phyloP scores from a whole-genome alignment of 441 rosid species.

The Erodium moschatum region DNA sequence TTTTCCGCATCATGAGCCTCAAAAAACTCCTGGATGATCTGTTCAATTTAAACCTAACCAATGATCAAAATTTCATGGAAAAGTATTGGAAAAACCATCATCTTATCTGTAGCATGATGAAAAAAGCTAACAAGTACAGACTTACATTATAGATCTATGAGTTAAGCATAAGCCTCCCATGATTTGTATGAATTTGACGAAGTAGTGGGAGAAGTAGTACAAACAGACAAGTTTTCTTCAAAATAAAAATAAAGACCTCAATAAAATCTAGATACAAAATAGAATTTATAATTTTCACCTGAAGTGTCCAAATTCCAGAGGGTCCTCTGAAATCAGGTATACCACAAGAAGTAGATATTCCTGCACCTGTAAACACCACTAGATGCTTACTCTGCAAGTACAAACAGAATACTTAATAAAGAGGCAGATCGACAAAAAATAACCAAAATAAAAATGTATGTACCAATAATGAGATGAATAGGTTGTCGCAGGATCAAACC shows the following conservation, averaged over 20 bases:
- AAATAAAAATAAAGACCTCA: not conserved
- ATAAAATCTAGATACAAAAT: not conserved
- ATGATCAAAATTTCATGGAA: too few species aligned
- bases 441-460: slow-evolving; percentile 2
- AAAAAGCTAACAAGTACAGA: not conserved
- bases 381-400: slow-evolving; percentile 93
- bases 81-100: not conserved
- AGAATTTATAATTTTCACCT: slow-evolving; percentile 38
- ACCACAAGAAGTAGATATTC: slow-evolving; percentile 93
- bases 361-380: slow-evolving; percentile 92
- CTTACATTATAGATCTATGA: too few species aligned
- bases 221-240: too few species aligned
- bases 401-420: slow-evolving; percentile 27
- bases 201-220: slow-evolving; percentile 5
- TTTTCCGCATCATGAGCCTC: not conserved
- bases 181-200: not conserved
- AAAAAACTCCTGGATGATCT: too few species aligned
- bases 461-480: slow-evolving; percentile 9
- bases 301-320: slow-evolving; percentile 90
- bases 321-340: slow-evolving; percentile 97
- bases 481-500: slow-evolving; percentile 36
- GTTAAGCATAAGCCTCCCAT: not conserved
- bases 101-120: not conserved
- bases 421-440: slow-evolving; percentile 17
- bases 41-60: too few species aligned